Conservation (phyloP, 305 asterid species). For the Fraxinus baroniana region DNA sequence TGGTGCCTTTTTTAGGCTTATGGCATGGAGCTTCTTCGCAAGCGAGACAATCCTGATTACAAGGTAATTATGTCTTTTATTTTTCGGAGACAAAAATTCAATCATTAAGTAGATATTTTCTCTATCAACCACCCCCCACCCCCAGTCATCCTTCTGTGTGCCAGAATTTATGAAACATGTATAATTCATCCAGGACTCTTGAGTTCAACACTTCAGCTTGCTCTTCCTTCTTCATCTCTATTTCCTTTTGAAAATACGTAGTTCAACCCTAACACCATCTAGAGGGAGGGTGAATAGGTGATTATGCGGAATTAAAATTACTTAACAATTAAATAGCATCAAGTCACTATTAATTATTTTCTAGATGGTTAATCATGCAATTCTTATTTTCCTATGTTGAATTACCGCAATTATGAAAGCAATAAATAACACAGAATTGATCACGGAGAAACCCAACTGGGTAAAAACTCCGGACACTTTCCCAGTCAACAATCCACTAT, state of each 20-base stretch:
- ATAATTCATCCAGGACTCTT: neutral
- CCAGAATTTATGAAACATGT: neutral
- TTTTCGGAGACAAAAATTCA: neutral
- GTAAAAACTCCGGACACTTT: too few species aligned
- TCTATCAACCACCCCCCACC: neutral
- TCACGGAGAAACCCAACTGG: too few species aligned
- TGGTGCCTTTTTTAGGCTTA: conserved; percentile 51
- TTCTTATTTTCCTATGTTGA: too few species aligned
- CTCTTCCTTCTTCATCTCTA: neutral
- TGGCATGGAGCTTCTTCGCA: conserved; percentile 97
- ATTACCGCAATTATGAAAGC: too few species aligned
- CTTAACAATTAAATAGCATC: too few species aligned
- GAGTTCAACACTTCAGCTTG: neutral
- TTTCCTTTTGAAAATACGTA: neutral
- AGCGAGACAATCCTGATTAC: conserved; percentile 90
- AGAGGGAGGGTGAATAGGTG: too few species aligned
- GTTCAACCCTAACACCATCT: too few species aligned
- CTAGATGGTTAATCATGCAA: too few species aligned
- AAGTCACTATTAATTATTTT: too few species aligned
- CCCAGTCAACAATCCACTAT: too few species aligned
- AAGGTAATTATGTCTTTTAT: conserved; percentile 49
- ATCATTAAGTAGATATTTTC: neutral
- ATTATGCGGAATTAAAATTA: too few species aligned
- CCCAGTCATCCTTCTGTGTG: neutral
- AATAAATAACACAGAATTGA: too few species aligned